Evolutionary conservation across 1,139 yeast genomes (phyloP).

Genomic region (Kurtzmaniella natalensis): DNA sequence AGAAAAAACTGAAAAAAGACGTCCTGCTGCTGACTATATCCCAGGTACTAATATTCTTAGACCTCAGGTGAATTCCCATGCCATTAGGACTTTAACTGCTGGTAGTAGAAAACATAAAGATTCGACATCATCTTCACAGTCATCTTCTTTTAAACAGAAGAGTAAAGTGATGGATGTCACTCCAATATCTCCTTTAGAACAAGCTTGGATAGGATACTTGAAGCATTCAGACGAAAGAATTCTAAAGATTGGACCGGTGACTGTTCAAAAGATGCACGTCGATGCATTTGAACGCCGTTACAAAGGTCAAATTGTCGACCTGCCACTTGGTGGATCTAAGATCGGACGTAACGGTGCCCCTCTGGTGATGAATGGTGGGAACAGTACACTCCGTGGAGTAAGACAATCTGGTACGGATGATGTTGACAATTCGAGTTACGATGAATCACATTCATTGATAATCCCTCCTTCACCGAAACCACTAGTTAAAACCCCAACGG

Average conservation of each 20-base stretch:
- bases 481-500: background rate
- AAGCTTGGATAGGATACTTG: conserved; percentile 63
- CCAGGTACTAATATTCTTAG: conserved; percentile 59
- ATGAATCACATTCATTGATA: conserved; percentile 30
- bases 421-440: conserved; percentile 9
- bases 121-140: conserved; percentile 10
- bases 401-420: conserved; percentile 5
- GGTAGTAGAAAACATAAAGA: conserved; percentile 4
- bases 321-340: conserved; percentile 37
- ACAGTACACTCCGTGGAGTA: no score
- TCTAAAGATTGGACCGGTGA: conserved; percentile 56
- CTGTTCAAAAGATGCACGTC: conserved; percentile 32
- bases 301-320: conserved; percentile 54
- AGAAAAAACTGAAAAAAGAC: conserved; percentile 4
- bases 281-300: conserved; percentile 53
- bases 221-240: conserved; percentile 67
- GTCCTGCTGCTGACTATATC: conserved; percentile 30
- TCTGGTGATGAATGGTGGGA: no score
- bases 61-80: conserved; percentile 43
- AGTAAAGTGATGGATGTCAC: conserved; percentile 41
- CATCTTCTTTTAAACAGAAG: conserved; percentile 15
- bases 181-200: conserved; percentile 57
- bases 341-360: background rate
- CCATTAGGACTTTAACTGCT: conserved; percentile 15
- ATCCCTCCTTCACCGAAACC: conserved; percentile 8